Conservation (phyloP, 2,329 filamentous ascomycete species). For the Byssoonygena ceratinophila region DNA sequence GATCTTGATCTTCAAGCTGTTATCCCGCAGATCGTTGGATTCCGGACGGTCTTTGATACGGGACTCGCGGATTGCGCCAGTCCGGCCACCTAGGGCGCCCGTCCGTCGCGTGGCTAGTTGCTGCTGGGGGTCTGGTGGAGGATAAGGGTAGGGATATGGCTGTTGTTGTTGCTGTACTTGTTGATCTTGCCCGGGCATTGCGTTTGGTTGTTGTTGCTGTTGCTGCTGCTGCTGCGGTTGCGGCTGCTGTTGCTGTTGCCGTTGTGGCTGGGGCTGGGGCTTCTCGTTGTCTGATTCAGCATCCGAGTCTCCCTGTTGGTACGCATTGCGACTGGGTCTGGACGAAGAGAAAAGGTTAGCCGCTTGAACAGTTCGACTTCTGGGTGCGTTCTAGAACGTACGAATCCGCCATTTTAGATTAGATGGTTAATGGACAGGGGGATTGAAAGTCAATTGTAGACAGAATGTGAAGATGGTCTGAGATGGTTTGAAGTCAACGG, state of each 20-base stretch:
- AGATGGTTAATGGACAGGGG: not conserved
- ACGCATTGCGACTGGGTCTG: constrained; percentile 6
- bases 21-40: constrained; percentile 29
- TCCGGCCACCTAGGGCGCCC: not conserved
- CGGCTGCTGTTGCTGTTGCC: not conserved
- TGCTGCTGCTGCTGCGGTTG: not conserved
- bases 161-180: constrained; percentile 7
- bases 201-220: not conserved
- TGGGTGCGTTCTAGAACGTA: not conserved
- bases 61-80: constrained; percentile 21
- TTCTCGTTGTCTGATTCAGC: constrained; percentile 4
- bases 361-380: not conserved
- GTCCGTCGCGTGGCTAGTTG: not conserved
- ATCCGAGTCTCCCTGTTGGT: constrained; percentile 4
- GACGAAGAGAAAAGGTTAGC: not conserved
- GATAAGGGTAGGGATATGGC: not conserved
- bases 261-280: not conserved
- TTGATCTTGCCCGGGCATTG: too few species aligned
- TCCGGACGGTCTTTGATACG: constrained; percentile 32
- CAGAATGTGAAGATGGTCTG: not conserved
- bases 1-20: constrained; percentile 35
- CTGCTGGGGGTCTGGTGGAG: not conserved
- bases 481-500: not conserved
- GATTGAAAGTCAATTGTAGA: not conserved
- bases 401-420: constrained; percentile 8